Base-by-base conservation (phyloP, 176 grass and related monocot genomes). In the Themeda triandra region DNA sequence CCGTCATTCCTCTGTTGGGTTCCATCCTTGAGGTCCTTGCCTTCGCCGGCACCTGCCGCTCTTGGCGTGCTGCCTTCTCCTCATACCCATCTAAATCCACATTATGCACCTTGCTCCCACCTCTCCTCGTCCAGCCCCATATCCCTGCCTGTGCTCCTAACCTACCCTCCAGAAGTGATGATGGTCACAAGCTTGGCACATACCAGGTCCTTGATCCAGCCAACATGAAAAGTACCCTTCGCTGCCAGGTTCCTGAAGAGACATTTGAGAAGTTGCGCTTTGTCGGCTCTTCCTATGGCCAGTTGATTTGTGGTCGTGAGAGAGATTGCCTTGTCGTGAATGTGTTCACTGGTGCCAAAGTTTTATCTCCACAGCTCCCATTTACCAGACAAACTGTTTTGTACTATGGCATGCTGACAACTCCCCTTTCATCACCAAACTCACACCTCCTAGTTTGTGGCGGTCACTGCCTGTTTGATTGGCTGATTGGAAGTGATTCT, bases 331-430 rank as follows among this genome's bases (percentile, higher is more conserved):
- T 91, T 13, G 4, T 92, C 17, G 53, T 85, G 4, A 86, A 95
- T 91, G 69, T 71, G 59, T 82, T 92, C 71, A 95, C 80, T 6
- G 86, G 90, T 8, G 14, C 11, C 6, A 44, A 82, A 71, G 48
- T 92, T 64, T 73, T 36, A 30, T 58, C 88, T 32, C 88, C 88
- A 18, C 7, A 4, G 23, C 65, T 91, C 40, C 86, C 86, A 18
- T 53, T 76, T 19, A 24, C 54, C 1, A 12, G 8, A 18, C 1
- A 48, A 25, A 32, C 2, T 39, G 13, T 49, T 41, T 66, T 63
- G 44, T 30, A 39, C 35, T 68, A 29, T 75, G 84, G 70, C 66
- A 65, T 51, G 66, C 77, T 95, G 39, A 92, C 86, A 27, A 72
- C 65, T 79, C 86, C 93, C 13, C 25, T 89, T 18, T n/a, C 83